Percentiles rank a stretch among this genome's conserved stretches.
Conservation (phyloP, 257 asterid genomes). For the Solanum paucissectum region DNA sequence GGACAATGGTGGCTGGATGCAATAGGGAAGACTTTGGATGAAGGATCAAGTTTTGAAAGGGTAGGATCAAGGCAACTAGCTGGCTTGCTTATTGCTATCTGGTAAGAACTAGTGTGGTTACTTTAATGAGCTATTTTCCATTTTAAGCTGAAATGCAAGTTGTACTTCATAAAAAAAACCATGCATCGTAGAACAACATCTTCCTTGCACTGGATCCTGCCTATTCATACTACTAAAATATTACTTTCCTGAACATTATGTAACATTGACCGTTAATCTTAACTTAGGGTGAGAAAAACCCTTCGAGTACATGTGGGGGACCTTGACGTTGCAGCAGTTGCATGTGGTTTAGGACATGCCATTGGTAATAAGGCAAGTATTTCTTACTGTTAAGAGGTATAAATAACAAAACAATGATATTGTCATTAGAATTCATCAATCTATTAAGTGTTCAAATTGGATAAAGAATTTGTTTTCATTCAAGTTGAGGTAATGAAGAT, state of each 20-base stretch:
- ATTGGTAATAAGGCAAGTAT: slow-evolving; percentile 82
- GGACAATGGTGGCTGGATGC: slow-evolving; percentile 99
- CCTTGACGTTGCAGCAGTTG: slow-evolving; percentile 83
- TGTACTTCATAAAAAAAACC: background rate
- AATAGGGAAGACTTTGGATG: slow-evolving; percentile 78
- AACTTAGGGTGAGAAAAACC: slow-evolving; percentile 66
- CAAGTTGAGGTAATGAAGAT: background rate
- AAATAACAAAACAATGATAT: background rate
- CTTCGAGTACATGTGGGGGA: slow-evolving; percentile 76
- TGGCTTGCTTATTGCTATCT: slow-evolving; percentile 78
- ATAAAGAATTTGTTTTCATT: background rate
- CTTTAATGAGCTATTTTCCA: background rate
- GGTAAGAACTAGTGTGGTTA: slow-evolving; percentile 27
- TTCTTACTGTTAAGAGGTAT: background rate
- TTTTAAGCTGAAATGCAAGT: background rate
- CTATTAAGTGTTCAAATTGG: background rate
- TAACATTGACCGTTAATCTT: background rate
- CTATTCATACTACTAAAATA: background rate
- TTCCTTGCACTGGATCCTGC: background rate
- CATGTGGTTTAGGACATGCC: slow-evolving; percentile 94
- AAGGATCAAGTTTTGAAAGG: slow-evolving; percentile 69
- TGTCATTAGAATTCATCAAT: background rate
- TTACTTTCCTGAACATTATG: background rate
- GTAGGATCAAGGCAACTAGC: slow-evolving; percentile 94
- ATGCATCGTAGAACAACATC: background rate